Evolutionary conservation across 2,329 filamentous ascomycete species (phyloP), one percentile per base, ranked within the genome.

Genomic region (Aspergillus intermedius): DNA sequence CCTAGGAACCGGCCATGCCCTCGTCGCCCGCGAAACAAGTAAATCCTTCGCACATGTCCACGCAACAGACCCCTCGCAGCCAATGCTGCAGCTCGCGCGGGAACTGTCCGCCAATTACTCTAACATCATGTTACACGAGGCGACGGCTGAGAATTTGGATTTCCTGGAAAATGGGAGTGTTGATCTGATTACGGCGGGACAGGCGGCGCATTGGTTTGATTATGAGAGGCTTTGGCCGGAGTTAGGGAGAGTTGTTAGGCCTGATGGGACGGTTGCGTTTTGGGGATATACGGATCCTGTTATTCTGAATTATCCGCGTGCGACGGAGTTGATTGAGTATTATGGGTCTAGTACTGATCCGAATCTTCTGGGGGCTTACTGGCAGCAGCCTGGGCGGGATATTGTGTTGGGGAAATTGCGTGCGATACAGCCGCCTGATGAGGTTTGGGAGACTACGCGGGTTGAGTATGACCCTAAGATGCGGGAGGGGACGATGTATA

Each of bases 131-230:
- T 82, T 79, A 56, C 70, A 63, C 1, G 68, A 76, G 51, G 76
- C 74, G 5, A 64, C 67, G 1, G 79, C 80, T 1, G 82, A 86
- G 57, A 70, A 78, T 46, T 63, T 83, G 3, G 64, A 65, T 0
- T 80, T 78, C 52, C 49, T 84, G 2, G 46, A 61, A 0, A 74
- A 77, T 49, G 68, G 60, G 4, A 74, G 70, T 3, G 63, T 84
- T 1, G 82, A 86, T 60, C 66, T 75, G 54, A 67, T 74, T 1
- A 67, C 74, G 0, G 72, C 74, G 0, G 75, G 69, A 1, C 81
- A 86, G 58, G 75, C 82, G 6, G 80, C 81, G 37, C 83, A 86
- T 61, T 86, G 82, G 82, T 86, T 86, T 62, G 74, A 84, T 60
- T 80, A 79, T 58, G 37, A 53, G 6, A 71, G 68, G 35, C 72